Conservation (phyloP, 1,284 basidiomycete species). For the Neolentinus lepideus region DNA sequence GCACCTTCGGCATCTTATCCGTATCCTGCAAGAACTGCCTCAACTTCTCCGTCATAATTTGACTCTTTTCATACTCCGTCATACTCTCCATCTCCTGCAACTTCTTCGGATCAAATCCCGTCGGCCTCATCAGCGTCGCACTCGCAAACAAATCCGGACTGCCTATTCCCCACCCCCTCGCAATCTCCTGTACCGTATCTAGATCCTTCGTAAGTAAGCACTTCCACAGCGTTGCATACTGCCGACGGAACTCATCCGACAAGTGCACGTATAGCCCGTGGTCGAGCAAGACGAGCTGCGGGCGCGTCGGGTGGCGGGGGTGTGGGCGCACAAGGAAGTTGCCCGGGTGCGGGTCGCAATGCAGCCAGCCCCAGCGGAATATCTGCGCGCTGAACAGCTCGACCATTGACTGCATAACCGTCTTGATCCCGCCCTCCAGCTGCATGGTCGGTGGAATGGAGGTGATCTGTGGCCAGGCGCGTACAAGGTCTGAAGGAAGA, state of each 20-base stretch:
- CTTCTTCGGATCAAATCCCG: conserved; percentile 27
- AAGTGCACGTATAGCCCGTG: conserved; percentile 82
- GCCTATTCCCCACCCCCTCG: conserved; percentile 74
- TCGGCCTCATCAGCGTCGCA: conserved; percentile 60
- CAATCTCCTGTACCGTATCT: conserved; percentile 52
- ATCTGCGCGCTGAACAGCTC: conserved; percentile 81
- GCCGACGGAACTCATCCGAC: conserved; percentile 52
- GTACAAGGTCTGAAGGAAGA: conserved; percentile 5
- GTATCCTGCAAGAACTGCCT: conserved; percentile 58
- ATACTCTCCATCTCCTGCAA: conserved; percentile 22
- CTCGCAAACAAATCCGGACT: conserved; percentile 73
- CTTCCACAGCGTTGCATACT: conserved; percentile 79
- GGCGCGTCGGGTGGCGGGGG: conserved; percentile 47
- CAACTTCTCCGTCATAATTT: conserved; percentile 57
- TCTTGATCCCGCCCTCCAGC: conserved; percentile 56
- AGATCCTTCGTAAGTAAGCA: conserved; percentile 71
- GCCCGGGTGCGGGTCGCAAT: conserved; percentile 73
- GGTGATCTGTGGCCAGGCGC: conserved; percentile 8
- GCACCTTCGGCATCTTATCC: conserved; percentile 65
- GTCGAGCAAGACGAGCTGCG: conserved; percentile 83
- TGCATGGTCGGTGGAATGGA: conserved; percentile 15
- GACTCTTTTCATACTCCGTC: conserved; percentile 55
- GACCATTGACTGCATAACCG: conserved; percentile 74
- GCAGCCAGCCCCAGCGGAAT: conserved; percentile 85
- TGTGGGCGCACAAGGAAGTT: conserved; percentile 80